Conservation (phyloP, 305 asterid species). For the Nicotiana rustica region DNA sequence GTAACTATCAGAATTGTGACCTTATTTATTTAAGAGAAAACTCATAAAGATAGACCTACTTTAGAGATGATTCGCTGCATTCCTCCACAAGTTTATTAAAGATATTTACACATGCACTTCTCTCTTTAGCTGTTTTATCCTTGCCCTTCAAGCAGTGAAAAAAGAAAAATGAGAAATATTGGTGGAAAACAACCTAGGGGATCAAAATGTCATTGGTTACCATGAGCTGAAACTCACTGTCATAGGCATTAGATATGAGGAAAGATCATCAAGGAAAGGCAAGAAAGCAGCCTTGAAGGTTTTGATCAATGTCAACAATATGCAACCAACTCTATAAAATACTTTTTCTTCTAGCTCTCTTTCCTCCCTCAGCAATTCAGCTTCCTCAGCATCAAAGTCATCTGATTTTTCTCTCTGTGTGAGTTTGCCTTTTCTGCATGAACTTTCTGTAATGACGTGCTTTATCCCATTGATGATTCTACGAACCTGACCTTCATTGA, state of each 20-base stretch:
- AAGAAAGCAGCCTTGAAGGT: slow-evolving; percentile 42
- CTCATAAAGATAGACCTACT: background rate
- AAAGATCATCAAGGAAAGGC: slow-evolving; percentile 42
- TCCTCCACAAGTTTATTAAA: slow-evolving; percentile 42
- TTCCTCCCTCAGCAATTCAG: too few relatives aligned
- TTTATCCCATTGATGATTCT: slow-evolving; percentile 39
- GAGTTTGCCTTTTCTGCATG: slow-evolving; percentile 20
- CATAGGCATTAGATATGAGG: slow-evolving; percentile 44
- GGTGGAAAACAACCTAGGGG: background rate
- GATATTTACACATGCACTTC: slow-evolving; percentile 35
- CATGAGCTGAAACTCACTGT: slow-evolving; percentile 35
- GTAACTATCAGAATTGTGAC: too few relatives aligned
- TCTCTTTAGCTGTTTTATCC: slow-evolving; percentile 43
- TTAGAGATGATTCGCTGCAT: slow-evolving; percentile 28
- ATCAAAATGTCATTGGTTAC: too few relatives aligned
- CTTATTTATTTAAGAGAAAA: background rate
- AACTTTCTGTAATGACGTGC: too few relatives aligned
- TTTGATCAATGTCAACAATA: slow-evolving; percentile 39
- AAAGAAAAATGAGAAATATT: too few relatives aligned
- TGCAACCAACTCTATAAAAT: slow-evolving; percentile 33
- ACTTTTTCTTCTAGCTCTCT: too few relatives aligned
- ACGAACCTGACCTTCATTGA: slow-evolving; percentile 41
- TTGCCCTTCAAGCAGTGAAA: slow-evolving; percentile 33
- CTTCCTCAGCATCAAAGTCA: slow-evolving; percentile 38
- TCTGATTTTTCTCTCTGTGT: slow-evolving; percentile 39